Evolutionary conservation across 106 monocot species (phyloP).

Genomic region (Phalaenopsis equestris): DNA sequence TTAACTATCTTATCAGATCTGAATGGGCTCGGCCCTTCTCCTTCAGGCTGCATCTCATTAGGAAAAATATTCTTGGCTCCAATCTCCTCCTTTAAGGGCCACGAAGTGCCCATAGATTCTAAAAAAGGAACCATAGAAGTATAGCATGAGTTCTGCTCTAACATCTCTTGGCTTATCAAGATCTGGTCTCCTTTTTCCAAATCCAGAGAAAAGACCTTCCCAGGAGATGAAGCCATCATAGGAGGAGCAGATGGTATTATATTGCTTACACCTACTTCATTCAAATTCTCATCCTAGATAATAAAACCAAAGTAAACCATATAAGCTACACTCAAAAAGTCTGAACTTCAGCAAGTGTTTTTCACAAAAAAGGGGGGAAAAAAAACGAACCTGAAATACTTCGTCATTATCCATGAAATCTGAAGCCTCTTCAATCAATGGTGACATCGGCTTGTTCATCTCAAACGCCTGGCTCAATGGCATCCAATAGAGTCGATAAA

Average conservation of each 20-base stretch:
- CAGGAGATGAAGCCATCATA: neutral
- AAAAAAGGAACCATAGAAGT: neutral
- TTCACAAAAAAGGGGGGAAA: neutral
- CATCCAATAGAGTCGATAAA: slow-evolving; percentile 48
- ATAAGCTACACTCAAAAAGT: neutral
- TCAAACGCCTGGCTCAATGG: slow-evolving; percentile 19
- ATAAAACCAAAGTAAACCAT: neutral
- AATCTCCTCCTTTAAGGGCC: slow-evolving; percentile 1
- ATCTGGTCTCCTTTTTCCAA: slow-evolving; percentile 1
- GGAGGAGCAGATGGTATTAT: slow-evolving; percentile 38
- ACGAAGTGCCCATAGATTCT: neutral
- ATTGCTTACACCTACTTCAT: neutral
- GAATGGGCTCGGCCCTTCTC: neutral
- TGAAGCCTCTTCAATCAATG: slow-evolving; percentile 25
- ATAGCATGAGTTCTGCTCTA: neutral
- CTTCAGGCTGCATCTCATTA: slow-evolving; percentile 1
- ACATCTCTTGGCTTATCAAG: neutral
- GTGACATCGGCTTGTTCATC: slow-evolving; percentile 24
- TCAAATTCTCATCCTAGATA: slow-evolving; percentile 12
- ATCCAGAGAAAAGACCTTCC: neutral
- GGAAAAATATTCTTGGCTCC: slow-evolving; percentile 1
- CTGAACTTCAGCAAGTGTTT: neutral
- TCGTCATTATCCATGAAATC: slow-evolving; percentile 19
- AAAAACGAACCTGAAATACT: slow-evolving; percentile 16
- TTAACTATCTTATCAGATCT: slow-evolving; percentile 14